Percentiles rank a stretch among this genome's conserved stretches.
Conservation (phyloP, 208 protist species). For the Polymyxa betae region DNA sequence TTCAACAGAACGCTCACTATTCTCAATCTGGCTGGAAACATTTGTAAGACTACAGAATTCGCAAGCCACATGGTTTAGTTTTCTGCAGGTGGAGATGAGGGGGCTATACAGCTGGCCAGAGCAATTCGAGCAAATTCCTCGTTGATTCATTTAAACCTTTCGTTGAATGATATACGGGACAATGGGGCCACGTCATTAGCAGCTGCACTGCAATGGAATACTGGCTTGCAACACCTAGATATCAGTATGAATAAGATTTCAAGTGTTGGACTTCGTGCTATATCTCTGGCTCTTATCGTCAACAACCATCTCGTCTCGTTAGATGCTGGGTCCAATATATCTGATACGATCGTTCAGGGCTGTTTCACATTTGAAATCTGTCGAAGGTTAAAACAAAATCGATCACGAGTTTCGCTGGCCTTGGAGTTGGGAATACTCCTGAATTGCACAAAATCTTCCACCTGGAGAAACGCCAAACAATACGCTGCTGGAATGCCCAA, state of each 20-base stretch:
- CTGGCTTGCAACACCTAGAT: constrained; percentile 4
- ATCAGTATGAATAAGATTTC: constrained; percentile 27
- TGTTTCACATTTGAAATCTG: constrained; percentile 50
- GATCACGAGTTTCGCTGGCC: constrained; percentile 3
- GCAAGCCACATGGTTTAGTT: not conserved
- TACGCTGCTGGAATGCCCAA: not conserved
- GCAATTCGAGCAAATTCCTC: not conserved
- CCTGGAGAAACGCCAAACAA: not conserved
- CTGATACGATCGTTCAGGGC: constrained; percentile 27
- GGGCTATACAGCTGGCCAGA: not conserved
- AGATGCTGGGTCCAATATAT: not conserved
- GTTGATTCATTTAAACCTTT: constrained; percentile 13
- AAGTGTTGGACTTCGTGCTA: not conserved
- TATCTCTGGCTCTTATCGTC: not conserved
- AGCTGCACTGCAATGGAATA: not conserved
- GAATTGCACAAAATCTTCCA: not conserved
- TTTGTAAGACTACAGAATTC: not conserved
- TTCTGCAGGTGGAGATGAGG: constrained; percentile 18
- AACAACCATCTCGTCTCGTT: constrained; percentile 30
- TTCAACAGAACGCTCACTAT: not conserved
- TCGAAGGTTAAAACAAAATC: not conserved
- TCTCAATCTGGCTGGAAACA: not conserved
- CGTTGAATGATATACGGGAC: constrained; percentile 13
- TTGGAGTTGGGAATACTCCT: not conserved
- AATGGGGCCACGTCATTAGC: not conserved